Evolutionary conservation across 441 rosid species (phyloP).

Genomic region (Croton setiger): DNA sequence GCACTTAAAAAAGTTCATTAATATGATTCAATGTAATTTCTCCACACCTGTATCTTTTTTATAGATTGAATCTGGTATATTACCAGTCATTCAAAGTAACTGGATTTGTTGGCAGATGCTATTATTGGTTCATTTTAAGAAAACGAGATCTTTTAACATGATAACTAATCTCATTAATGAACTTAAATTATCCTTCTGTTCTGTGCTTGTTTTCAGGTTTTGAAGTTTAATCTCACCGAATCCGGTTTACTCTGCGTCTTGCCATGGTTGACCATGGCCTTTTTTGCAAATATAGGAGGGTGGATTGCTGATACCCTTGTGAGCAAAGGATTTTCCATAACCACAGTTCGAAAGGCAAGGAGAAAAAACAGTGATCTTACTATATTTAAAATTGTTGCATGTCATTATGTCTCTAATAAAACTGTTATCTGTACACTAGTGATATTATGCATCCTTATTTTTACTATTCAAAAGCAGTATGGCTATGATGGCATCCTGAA

Average conservation of each 20-base stretch:
- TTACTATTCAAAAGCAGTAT: not conserved
- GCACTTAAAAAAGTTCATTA: not conserved
- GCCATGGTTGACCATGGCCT: conserved; percentile 98
- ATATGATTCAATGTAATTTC: not conserved
- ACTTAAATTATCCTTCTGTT: not conserved
- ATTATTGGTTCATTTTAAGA: not conserved
- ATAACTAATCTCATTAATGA: not conserved
- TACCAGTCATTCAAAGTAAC: not conserved
- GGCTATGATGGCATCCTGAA: not conserved
- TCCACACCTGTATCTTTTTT: not conserved
- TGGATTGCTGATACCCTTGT: conserved; percentile 99
- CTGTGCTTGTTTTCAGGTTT: conserved; percentile 50
- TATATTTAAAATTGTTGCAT: not conserved
- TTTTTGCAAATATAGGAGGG: conserved; percentile 90
- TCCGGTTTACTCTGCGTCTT: conserved; percentile 96
- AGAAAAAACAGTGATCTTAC: conserved; percentile 18
- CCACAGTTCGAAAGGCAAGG: conserved; percentile 91
- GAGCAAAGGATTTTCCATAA: conserved; percentile 87
- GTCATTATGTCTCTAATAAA: not conserved
- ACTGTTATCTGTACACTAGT: not conserved
- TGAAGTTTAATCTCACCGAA: conserved; percentile 97
- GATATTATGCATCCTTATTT: not conserved
- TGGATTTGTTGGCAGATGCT: not conserved
- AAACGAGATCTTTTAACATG: not conserved
- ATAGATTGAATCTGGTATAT: not conserved